Conservation (phyloP, 106 monocot genomes). For the Agapanthus africanus region DNA sequence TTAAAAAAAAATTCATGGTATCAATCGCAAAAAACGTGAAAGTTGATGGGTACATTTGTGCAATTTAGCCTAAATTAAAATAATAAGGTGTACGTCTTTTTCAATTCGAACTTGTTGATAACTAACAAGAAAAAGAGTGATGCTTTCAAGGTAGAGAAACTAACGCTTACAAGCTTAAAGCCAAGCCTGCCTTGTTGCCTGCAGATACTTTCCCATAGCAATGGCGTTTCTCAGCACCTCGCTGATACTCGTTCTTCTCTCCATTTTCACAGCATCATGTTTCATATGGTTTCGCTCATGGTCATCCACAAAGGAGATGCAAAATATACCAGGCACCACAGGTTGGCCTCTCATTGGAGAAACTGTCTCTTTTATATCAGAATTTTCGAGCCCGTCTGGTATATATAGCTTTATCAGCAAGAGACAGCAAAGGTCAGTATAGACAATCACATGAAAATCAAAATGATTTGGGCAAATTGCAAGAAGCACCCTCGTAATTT, state of each 20-base stretch:
- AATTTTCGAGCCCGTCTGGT: conserved; percentile 15
- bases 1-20: too few relatives aligned
- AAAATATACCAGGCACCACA: conserved; percentile 21
- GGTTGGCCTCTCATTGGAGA: conserved; percentile 38
- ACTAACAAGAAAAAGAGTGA: not conserved
- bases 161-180: not conserved
- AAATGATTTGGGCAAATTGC: too few relatives aligned
- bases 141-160: not conserved
- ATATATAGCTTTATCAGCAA: conserved; percentile 25
- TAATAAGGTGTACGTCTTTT: too few relatives aligned
- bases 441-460: not conserved
- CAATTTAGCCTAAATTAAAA: too few relatives aligned
- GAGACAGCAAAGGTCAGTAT: conserved; percentile 14
- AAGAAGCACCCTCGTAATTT: too few relatives aligned
- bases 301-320: conserved; percentile 4
- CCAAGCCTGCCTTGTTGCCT: not conserved
- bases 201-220: not conserved
- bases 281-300: conserved; percentile 8
- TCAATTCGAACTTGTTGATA: not conserved
- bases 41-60: too few relatives aligned
- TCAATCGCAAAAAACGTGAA: too few relatives aligned
- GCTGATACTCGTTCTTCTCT: not conserved
- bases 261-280: not conserved
- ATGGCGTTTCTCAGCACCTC: not conserved
- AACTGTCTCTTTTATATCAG: conserved; percentile 18